Conservation (phyloP, 768 basidiomycete genomes). For the Podaxis sp. region DNA sequence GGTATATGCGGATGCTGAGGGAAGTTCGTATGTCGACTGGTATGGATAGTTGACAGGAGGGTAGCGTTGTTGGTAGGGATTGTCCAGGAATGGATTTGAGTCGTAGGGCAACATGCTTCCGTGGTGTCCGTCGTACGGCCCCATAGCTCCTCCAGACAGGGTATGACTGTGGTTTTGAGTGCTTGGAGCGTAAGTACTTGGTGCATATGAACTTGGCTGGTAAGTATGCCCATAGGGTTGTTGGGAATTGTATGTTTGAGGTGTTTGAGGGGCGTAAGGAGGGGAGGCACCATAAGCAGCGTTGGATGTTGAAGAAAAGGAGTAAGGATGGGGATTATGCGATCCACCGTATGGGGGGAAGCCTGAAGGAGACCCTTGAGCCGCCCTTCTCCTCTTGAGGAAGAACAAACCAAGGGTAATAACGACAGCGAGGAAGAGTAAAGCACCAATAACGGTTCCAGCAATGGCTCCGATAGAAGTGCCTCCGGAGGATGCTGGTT, state of each 20-base stretch:
- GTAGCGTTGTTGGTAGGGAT: conserved; percentile 12
- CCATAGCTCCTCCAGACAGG: neutral
- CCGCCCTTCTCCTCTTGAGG: conserved; percentile 31
- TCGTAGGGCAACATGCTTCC: conserved; percentile 18
- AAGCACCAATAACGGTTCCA: conserved; percentile 51
- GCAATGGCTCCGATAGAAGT: conserved; percentile 48
- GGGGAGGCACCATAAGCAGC: conserved; percentile 4
- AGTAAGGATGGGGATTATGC: conserved; percentile 2
- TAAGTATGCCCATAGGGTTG: conserved; percentile 6
- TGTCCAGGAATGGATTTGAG: conserved; percentile 30
- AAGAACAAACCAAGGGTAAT: conserved; percentile 54
- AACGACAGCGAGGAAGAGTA: conserved; percentile 53
- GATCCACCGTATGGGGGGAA: conserved; percentile 8
- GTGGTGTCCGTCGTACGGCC: conserved; percentile 4
- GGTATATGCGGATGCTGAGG: conserved; percentile 20
- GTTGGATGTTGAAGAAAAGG: conserved; percentile 5
- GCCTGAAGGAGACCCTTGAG: conserved; percentile 16
- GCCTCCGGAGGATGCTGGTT: conserved; percentile 11
- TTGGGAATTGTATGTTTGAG: conserved; percentile 3
- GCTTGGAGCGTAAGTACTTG: conserved; percentile 30
- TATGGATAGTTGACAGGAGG: conserved; percentile 15
- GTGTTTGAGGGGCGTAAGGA: conserved; percentile 7
- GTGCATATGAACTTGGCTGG: conserved; percentile 6
- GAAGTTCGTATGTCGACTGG: conserved; percentile 19
- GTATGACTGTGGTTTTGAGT: conserved; percentile 8